phyloP scores from a whole-genome alignment of 2,329 filamentous ascomycete genomes.

The Penicillium sp. region DNA sequence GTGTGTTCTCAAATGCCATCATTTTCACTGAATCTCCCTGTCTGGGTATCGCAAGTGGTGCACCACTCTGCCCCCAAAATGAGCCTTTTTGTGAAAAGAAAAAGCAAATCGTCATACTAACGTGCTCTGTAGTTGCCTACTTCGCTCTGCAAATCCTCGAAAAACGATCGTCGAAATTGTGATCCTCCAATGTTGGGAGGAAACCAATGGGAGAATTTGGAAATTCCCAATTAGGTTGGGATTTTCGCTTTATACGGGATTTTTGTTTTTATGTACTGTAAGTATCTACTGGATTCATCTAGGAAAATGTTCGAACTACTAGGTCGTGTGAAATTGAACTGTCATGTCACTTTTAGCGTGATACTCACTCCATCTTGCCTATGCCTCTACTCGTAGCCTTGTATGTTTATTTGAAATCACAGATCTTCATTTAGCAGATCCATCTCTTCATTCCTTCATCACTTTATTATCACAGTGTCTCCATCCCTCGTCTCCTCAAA shows the following conservation, averaged over 20 bases:
- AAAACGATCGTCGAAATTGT: conserved; percentile 40
- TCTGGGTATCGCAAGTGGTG: not conserved
- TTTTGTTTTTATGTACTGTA: not conserved
- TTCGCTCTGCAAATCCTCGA: conserved; percentile 39
- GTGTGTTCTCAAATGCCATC: conserved; percentile 20
- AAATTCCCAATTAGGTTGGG: not conserved
- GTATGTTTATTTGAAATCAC: no score
- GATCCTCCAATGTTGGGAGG: conserved; percentile 8
- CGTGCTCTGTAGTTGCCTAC: conserved; percentile 38
- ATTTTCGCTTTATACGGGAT: not conserved
- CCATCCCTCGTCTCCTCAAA: conserved; percentile 33
- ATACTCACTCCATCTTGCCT: not conserved
- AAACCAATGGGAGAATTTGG: not conserved
- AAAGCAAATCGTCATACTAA: conserved; percentile 5
- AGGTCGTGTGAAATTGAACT: not conserved
- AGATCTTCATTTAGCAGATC: not conserved
- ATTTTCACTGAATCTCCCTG: conserved; percentile 21
- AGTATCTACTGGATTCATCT: not conserved
- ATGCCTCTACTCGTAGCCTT: no score
- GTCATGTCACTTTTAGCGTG: not conserved
- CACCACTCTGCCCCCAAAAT: not conserved
- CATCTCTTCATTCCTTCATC: not conserved
- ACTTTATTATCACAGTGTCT: not conserved
- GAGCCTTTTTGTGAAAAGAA: not conserved
- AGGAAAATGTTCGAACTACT: not conserved